Evolutionary conservation across 2,329 filamentous ascomycete species (phyloP).

Genomic region (Colletotrichum sp.): DNA sequence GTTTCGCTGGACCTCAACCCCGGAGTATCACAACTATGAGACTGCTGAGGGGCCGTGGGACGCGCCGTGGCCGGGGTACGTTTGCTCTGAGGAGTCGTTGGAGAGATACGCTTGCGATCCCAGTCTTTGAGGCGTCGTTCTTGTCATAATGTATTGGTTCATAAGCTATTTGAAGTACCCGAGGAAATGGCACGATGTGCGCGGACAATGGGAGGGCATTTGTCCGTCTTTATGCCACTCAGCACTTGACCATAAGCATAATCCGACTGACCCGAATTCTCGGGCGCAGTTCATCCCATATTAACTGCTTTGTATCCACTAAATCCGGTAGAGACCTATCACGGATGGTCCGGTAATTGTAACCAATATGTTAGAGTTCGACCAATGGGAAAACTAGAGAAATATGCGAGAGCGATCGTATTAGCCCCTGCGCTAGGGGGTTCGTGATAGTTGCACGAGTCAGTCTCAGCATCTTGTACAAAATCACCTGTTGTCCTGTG

Average conservation of each 20-base stretch:
- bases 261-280: background rate
- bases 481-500: background rate
- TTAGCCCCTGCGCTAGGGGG: background rate
- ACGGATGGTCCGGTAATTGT: background rate
- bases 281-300: background rate
- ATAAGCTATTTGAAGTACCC: background rate
- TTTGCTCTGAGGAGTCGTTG: background rate
- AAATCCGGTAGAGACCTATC: background rate
- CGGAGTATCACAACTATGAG: background rate
- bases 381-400: background rate
- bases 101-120: conserved; percentile 15
- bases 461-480: background rate
- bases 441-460: background rate
- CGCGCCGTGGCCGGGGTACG: conserved; percentile 1
- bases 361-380: background rate
- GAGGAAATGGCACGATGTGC: background rate
- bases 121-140: background rate
- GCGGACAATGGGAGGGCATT: background rate
- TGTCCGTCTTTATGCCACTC: background rate
- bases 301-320: background rate
- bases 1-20: background rate
- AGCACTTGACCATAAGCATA: background rate
- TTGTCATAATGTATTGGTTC: background rate
- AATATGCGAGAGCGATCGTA: background rate
- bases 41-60: conserved; percentile 1